Percentiles rank a stretch among this genome's conserved stretches.
phyloP scores from a whole-genome alignment of 345 rosid genomes.

The Draba incana region DNA sequence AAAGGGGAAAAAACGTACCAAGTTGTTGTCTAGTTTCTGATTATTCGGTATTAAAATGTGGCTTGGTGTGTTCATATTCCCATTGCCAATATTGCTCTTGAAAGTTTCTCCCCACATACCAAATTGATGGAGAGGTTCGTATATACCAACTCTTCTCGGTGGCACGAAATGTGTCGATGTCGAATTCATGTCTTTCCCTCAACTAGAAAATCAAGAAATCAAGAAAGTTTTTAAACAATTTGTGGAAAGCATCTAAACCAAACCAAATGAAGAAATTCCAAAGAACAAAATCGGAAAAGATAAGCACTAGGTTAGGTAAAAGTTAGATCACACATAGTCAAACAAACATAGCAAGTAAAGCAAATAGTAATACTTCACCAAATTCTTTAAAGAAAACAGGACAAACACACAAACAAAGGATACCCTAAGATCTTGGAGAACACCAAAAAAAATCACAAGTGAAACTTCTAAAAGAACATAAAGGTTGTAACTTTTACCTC shows the following conservation, averaged over 20 bases:
- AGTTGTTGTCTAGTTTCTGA: constrained; percentile 62
- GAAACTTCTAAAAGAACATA: constrained; percentile 27
- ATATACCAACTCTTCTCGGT: constrained; percentile 68
- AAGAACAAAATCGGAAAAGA: neutral
- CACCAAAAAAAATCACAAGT: constrained; percentile 31
- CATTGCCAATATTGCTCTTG: constrained; percentile 47
- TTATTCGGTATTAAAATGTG: constrained; percentile 56
- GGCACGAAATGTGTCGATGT: constrained; percentile 78
- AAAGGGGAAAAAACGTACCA: constrained; percentile 46
- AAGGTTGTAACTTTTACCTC: neutral
- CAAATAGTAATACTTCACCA: constrained; percentile 7
- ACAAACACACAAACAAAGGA: neutral
- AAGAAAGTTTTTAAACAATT: constrained; percentile 15
- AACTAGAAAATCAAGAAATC: constrained; percentile 11
- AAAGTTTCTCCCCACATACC: constrained; percentile 88
- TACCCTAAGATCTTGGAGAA: constrained; percentile 28
- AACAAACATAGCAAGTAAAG: constrained; percentile 12
- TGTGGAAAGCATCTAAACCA: constrained; percentile 12
- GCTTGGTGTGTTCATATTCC: constrained; percentile 50
- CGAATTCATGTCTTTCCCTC: constrained; percentile 61
- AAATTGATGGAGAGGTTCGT: constrained; percentile 75
- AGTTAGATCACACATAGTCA: constrained; percentile 17
- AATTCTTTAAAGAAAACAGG: constrained; percentile 10
- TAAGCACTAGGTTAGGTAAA: constrained; percentile 11
- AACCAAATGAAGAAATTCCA: neutral